Percentiles rank a stretch among this genome's conserved stretches.
phyloP scores from a whole-genome alignment of 2,329 filamentous ascomycete species.

The Salinomyces thailandicus region DNA sequence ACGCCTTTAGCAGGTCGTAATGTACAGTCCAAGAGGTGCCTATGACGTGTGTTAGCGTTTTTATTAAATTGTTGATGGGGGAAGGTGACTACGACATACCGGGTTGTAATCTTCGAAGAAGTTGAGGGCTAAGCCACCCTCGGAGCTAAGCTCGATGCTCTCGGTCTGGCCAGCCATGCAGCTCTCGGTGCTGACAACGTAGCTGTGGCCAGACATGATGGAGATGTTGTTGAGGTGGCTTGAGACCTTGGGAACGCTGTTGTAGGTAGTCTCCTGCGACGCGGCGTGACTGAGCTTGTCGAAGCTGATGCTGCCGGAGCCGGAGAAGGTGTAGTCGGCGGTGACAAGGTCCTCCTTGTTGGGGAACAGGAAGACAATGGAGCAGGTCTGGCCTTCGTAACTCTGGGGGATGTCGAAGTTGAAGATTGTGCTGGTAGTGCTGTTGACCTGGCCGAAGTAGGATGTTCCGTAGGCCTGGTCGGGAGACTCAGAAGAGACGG shows the following conservation, averaged over 20 bases:
- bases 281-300: constrained; percentile 16
- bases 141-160: constrained; percentile 5
- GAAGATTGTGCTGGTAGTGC: constrained; percentile 32
- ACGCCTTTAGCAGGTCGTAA: too few relatives aligned
- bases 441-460: constrained; percentile 32
- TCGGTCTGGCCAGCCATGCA: constrained; percentile 7
- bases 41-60: too few relatives aligned
- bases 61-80: too few relatives aligned
- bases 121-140: constrained; percentile 5
- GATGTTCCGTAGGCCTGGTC: constrained; percentile 30
- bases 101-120: constrained; percentile 8
- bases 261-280: constrained; percentile 14
- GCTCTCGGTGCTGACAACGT: constrained; percentile 5
- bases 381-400: constrained; percentile 35
- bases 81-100: too few relatives aligned
- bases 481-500: constrained; percentile 28
- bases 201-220: constrained; percentile 6
- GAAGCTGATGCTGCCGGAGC: constrained; percentile 29
- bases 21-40: too few relatives aligned
- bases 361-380: constrained; percentile 39
- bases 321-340: constrained; percentile 27
- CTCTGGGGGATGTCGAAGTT: constrained; percentile 36
- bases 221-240: constrained; percentile 3
- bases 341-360: constrained; percentile 24
- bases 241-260: constrained; percentile 8